These are phyloP conservation scores for Ceratobasidium sp. DNA, from an alignment of 1,284 basidiomycete genomes.

Conservation along the genomic window DNA sequence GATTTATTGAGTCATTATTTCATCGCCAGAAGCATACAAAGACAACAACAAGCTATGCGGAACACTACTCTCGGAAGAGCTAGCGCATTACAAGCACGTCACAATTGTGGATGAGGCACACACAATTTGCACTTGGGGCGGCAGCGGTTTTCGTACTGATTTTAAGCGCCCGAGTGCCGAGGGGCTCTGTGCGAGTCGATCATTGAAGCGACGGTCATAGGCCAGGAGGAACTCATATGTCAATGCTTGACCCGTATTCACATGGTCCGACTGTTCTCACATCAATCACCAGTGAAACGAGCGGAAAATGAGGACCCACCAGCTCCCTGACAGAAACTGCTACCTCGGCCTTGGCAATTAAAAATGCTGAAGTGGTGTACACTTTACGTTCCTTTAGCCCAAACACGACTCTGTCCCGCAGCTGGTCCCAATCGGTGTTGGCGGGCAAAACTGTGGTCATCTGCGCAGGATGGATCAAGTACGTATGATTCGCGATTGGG, in stretches of 20 bases:
- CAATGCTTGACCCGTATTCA: slow-evolving; percentile 28
- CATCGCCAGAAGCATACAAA: slow-evolving; percentile 2
- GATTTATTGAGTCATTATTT: not conserved
- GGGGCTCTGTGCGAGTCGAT: slow-evolving; percentile 36
- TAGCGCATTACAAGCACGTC: not conserved
- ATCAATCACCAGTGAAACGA: not conserved
- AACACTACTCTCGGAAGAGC: not conserved
- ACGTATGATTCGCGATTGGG: slow-evolving; percentile 43
- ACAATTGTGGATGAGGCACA: not conserved
- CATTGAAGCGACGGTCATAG: slow-evolving; percentile 33
- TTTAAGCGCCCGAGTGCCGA: slow-evolving; percentile 1
- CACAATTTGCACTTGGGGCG: slow-evolving; percentile 1
- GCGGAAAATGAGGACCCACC: slow-evolving; percentile 20
- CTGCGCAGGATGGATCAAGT: slow-evolving; percentile 45
- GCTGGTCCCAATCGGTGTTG: slow-evolving; percentile 48
- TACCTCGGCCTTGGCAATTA: slow-evolving; percentile 44
- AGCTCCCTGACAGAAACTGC: slow-evolving; percentile 46
- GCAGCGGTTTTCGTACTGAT: not conserved
- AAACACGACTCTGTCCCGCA: slow-evolving; percentile 46
- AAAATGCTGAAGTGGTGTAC: slow-evolving; percentile 40
- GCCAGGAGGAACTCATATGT: slow-evolving; percentile 35
- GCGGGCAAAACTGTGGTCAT: slow-evolving; percentile 44
- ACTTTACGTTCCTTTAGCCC: slow-evolving; percentile 25
- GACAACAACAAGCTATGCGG: not conserved
- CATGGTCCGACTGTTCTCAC: slow-evolving; percentile 23